Percentiles rank a stretch among this genome's conserved stretches.
Conservation (phyloP, 2,329 filamentous ascomycete species). For the Colletotrichum chlorophyti region DNA sequence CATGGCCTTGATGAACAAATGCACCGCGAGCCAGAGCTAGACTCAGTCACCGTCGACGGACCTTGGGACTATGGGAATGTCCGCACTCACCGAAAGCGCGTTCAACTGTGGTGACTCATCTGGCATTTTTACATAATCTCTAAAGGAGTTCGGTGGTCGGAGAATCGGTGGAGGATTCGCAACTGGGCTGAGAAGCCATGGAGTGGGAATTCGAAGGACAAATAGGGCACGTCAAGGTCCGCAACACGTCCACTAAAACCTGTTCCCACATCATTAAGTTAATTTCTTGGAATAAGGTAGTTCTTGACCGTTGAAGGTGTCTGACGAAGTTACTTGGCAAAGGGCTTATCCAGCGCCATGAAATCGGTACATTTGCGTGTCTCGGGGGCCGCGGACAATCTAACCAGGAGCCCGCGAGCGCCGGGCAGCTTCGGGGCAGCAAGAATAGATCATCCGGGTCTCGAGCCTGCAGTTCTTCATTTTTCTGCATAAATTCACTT, state of each 20-base stretch:
- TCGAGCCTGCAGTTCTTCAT: too few relatives aligned
- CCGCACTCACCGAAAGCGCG: constrained; percentile 22
- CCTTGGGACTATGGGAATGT: constrained; percentile 2
- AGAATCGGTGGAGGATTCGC: not conserved
- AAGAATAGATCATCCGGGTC: not conserved
- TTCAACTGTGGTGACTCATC: constrained; percentile 15
- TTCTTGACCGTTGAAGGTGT: not conserved
- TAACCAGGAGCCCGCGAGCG: not conserved
- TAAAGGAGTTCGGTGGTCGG: not conserved
- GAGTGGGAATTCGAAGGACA: not conserved
- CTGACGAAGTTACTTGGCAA: not conserved
- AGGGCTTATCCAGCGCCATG: not conserved
- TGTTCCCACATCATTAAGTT: not conserved
- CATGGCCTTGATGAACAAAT: too few relatives aligned
- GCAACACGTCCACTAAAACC: not conserved
- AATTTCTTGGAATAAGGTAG: not conserved
- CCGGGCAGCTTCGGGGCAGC: not conserved
- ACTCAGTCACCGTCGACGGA: not conserved
- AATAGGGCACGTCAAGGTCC: constrained; percentile 4
- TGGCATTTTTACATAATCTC: not conserved
- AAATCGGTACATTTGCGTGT: not conserved
- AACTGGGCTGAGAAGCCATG: not conserved
- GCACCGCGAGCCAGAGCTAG: not conserved
- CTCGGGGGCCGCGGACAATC: constrained; percentile 9
- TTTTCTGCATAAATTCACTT: too few relatives aligned